These are phyloP conservation scores for Colletotrichum tropicale DNA, from an alignment of 2,329 filamentous ascomycete genomes.

Conservation along the genomic window DNA sequence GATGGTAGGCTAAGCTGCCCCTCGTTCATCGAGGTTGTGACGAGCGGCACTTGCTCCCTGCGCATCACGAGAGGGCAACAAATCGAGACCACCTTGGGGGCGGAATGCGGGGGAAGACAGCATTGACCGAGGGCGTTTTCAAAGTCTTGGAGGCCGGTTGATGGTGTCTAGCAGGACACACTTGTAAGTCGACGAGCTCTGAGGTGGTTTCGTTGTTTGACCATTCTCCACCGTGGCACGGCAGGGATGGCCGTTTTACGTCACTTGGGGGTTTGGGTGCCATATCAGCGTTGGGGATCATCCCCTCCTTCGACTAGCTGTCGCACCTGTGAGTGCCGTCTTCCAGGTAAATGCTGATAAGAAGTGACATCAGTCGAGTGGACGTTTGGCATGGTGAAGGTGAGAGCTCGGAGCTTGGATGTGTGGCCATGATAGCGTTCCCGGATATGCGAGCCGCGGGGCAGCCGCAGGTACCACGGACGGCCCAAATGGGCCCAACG, in stretches of 20 bases:
- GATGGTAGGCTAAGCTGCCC: background rate
- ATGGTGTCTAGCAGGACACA: background rate
- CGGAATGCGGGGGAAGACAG: constrained; percentile 5
- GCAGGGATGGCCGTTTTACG: constrained; percentile 14
- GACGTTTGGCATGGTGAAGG: background rate
- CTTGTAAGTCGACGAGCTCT: background rate
- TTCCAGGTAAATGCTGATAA: background rate
- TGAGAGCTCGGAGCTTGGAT: background rate
- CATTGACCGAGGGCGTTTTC: background rate
- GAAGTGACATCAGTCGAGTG: background rate
- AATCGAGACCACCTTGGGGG: background rate
- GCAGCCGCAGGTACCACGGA: constrained; percentile 14
- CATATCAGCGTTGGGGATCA: background rate
- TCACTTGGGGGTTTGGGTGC: background rate
- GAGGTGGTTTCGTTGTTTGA: background rate
- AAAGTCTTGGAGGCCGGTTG: background rate
- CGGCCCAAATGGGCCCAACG: background rate
- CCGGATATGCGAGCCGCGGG: constrained; percentile 1
- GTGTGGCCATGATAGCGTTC: background rate
- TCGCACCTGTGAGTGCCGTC: background rate
- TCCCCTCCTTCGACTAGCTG: background rate
- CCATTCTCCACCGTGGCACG: background rate
- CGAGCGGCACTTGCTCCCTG: background rate
- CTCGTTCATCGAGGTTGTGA: background rate
- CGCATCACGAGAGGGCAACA: background rate